These are phyloP conservation scores for Mycena galopus DNA, from an alignment of 768 basidiomycete genomes.

Conservation along the genomic window DNA sequence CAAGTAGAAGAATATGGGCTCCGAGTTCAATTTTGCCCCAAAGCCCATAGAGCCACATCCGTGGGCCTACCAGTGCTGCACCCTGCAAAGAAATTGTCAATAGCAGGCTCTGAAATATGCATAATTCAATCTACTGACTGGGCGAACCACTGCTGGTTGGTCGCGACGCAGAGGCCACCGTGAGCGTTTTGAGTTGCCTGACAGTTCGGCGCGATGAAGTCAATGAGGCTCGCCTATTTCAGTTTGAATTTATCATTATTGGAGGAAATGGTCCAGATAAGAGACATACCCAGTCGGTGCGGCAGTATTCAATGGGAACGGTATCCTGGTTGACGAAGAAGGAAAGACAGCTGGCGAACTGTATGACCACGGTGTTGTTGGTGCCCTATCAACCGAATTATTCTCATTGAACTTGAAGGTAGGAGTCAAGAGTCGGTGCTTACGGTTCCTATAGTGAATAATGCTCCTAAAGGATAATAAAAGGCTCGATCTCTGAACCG, in stretches of 20 bases:
- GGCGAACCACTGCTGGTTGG: slow-evolving; percentile 62
- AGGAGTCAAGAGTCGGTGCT: background rate
- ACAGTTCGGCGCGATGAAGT: slow-evolving; percentile 61
- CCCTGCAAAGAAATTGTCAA: background rate
- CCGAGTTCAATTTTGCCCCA: background rate
- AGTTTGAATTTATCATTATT: slow-evolving; percentile 40
- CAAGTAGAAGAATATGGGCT: background rate
- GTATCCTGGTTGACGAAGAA: slow-evolving; percentile 65
- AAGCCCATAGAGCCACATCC: background rate
- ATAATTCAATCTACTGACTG: slow-evolving; percentile 51
- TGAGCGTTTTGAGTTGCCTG: slow-evolving; percentile 64
- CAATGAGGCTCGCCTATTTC: slow-evolving; percentile 52
- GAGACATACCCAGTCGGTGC: slow-evolving; percentile 50
- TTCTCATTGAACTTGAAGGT: background rate
- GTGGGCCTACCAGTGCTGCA: background rate
- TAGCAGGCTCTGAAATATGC: background rate
- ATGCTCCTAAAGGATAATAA: background rate
- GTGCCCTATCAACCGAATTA: slow-evolving; percentile 32
- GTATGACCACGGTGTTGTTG: slow-evolving; percentile 56
- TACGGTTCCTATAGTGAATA: slow-evolving; percentile 50
- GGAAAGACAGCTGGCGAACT: slow-evolving; percentile 56
- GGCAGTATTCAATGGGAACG: slow-evolving; percentile 38
- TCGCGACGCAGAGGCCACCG: slow-evolving; percentile 62
- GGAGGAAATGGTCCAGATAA: background rate
- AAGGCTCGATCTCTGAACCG: background rate